phyloP scores from a whole-genome alignment of 192 early-diverging fungal genomes.

The Backusella tuberculispora region DNA sequence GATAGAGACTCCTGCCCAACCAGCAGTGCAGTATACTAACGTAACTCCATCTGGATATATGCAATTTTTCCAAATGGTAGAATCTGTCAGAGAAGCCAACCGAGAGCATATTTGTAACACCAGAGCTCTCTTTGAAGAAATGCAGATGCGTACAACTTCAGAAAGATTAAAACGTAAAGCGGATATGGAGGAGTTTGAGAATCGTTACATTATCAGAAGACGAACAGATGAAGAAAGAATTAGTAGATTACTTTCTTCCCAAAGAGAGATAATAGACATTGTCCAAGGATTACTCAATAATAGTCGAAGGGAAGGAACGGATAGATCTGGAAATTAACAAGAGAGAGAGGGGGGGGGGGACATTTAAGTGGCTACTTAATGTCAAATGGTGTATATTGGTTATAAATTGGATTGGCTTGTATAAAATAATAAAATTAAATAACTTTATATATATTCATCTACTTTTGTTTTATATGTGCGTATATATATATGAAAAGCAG shows the following conservation, averaged over 20 bases:
- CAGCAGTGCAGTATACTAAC: background rate
- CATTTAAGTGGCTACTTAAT: background rate
- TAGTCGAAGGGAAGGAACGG: background rate
- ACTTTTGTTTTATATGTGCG: background rate
- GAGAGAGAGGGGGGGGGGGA: no score
- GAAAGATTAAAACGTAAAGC: slow-evolving; percentile 2
- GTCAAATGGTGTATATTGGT: background rate
- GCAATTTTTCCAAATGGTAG: slow-evolving; percentile 4
- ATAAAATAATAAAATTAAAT: background rate
- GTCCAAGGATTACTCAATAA: background rate
- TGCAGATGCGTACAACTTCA: background rate
- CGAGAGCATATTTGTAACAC: background rate
- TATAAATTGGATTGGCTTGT: background rate
- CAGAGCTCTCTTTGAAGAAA: slow-evolving; percentile 1
- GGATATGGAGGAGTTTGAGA: background rate
- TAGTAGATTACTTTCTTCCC: background rate
- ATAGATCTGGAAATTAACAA: background rate
- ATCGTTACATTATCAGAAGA: background rate
- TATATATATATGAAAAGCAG: background rate
- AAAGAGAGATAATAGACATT: slow-evolving; percentile 2
- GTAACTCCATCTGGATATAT: background rate
- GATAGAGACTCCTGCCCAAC: background rate
- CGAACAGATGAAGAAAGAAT: background rate
- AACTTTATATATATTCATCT: background rate
- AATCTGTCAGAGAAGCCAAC: background rate